These are phyloP conservation scores for Bimuria novae-zelandiae DNA, from an alignment of 2,329 filamentous ascomycete species.

Conservation along the genomic window DNA sequence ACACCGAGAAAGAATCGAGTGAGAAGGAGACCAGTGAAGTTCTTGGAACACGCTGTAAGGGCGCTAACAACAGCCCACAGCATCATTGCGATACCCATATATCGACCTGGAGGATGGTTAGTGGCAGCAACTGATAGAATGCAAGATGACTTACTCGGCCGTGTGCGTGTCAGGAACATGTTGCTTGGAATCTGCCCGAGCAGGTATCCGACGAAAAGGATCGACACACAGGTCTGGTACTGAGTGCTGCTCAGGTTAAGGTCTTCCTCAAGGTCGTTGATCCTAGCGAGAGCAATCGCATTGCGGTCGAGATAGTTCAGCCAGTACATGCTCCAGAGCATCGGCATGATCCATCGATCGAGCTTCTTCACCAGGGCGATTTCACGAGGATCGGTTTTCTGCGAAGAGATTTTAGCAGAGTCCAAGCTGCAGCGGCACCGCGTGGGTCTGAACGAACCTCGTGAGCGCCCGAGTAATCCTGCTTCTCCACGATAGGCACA, in stretches of 20 bases:
- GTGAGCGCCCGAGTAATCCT: conserved; percentile 41
- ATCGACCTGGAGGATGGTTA: conserved; percentile 14
- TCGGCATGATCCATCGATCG: conserved; percentile 36
- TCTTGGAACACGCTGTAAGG: conserved; percentile 49
- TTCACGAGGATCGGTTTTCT: conserved; percentile 41
- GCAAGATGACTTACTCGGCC: conserved; percentile 23
- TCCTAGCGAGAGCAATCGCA: conserved; percentile 66
- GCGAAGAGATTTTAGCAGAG: not conserved
- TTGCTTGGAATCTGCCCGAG: conserved; percentile 42
- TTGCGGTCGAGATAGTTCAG: conserved; percentile 54
- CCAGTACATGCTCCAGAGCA: conserved; percentile 33
- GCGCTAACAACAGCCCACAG: conserved; percentile 50
- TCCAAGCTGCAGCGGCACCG: not conserved
- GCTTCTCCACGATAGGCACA: conserved; percentile 28
- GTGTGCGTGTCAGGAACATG: conserved; percentile 43
- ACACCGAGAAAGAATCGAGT: conserved; percentile 52
- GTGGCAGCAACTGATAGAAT: conserved; percentile 14
- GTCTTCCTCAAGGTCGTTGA: conserved; percentile 65
- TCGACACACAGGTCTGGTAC: conserved; percentile 32
- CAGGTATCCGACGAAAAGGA: conserved; percentile 42
- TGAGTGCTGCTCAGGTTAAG: conserved; percentile 43
- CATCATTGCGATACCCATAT: conserved; percentile 42
- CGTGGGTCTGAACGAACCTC: conserved; percentile 16
- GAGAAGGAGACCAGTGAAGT: conserved; percentile 51
- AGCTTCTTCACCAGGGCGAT: conserved; percentile 41